These are phyloP conservation scores for Pestalotiopsis sp. DNA, from an alignment of 2,329 filamentous ascomycete species.

Conservation along the genomic window DNA sequence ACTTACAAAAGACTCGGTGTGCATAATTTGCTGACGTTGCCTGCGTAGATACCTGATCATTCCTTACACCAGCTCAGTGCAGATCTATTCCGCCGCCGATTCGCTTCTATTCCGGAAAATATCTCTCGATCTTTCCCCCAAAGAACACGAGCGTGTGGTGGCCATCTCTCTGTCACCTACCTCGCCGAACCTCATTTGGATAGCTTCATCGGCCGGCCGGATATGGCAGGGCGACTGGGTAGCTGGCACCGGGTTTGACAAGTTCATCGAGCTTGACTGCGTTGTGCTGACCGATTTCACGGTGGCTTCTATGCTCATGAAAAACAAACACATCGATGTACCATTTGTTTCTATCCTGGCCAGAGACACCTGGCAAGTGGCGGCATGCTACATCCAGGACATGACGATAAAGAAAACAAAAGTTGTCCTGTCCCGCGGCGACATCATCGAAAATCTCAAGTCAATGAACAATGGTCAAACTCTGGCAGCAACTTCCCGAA, in stretches of 20 bases:
- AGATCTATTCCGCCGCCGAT: conserved; percentile 79
- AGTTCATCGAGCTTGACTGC: conserved; percentile 45
- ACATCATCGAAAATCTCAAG: conserved; percentile 49
- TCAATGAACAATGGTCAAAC: conserved; percentile 57
- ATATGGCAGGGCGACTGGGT: conserved; percentile 64
- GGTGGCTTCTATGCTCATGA: conserved; percentile 41
- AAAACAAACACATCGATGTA: conserved; percentile 42
- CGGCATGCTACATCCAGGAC: conserved; percentile 45
- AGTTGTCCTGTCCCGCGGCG: conserved; percentile 37
- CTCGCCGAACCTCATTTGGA: conserved; percentile 56
- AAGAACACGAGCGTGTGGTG: conserved; percentile 38
- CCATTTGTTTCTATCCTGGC: conserved; percentile 50
- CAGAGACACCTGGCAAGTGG: conserved; percentile 41
- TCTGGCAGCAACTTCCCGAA: conserved; percentile 57
- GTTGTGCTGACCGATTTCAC: conserved; percentile 49
- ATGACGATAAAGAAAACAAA: conserved; percentile 33
- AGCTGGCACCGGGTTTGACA: conserved; percentile 43
- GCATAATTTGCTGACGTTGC: conserved; percentile 26
- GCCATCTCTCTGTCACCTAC: conserved; percentile 47
- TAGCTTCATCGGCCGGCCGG: conserved; percentile 59
- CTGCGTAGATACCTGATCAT: conserved; percentile 71
- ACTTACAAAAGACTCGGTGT: background rate
- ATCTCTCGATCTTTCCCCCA: conserved; percentile 44
- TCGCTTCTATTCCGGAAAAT: conserved; percentile 81
- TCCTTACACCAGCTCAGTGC: conserved; percentile 73